Percentiles rank a stretch among this genome's conserved stretches.
Evolutionary conservation across 2,329 filamentous ascomycete genomes (phyloP).

Genomic region (Zopfia rhizophila): DNA sequence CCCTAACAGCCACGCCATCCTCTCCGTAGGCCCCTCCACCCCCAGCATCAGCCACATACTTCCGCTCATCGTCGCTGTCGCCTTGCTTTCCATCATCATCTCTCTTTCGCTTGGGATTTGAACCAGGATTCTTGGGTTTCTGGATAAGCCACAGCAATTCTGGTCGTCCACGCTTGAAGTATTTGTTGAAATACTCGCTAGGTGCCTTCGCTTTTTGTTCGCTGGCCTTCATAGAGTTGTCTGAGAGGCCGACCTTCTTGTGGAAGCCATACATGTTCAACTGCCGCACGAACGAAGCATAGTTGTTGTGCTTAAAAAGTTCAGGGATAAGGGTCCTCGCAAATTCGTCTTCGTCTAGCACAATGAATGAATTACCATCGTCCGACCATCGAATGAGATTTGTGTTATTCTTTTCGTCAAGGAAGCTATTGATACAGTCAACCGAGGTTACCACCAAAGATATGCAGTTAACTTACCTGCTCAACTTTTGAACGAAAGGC

Average conservation of each 20-base stretch:
- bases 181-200: slow-evolving; percentile 97
- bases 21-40: slow-evolving; percentile 52
- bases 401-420: slow-evolving; percentile 92
- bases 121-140: slow-evolving; percentile 81
- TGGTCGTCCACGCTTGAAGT: slow-evolving; percentile 91
- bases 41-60: slow-evolving; percentile 57
- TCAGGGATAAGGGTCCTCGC: slow-evolving; percentile 78
- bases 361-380: slow-evolving; percentile 94
- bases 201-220: slow-evolving; percentile 98
- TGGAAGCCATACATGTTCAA: slow-evolving; percentile 69
- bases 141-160: slow-evolving; percentile 96
- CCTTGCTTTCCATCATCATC: slow-evolving; percentile 70
- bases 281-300: slow-evolving; percentile 79
- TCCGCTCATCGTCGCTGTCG: slow-evolving; percentile 75
- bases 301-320: slow-evolving; percentile 83
- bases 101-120: slow-evolving; percentile 59
- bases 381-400: slow-evolving; percentile 97
- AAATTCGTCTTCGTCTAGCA: slow-evolving; percentile 93
- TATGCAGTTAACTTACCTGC: slow-evolving; percentile 73
- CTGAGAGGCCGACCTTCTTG: slow-evolving; percentile 75
- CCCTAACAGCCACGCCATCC: slow-evolving; percentile 49
- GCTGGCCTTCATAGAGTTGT: slow-evolving; percentile 97
- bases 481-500: slow-evolving; percentile 96
- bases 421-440: slow-evolving; percentile 72
- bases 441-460: slow-evolving; percentile 14